phyloP scores from a whole-genome alignment of 2,329 filamentous ascomycete species.

The Hymenotorrendiella dingleyae region DNA sequence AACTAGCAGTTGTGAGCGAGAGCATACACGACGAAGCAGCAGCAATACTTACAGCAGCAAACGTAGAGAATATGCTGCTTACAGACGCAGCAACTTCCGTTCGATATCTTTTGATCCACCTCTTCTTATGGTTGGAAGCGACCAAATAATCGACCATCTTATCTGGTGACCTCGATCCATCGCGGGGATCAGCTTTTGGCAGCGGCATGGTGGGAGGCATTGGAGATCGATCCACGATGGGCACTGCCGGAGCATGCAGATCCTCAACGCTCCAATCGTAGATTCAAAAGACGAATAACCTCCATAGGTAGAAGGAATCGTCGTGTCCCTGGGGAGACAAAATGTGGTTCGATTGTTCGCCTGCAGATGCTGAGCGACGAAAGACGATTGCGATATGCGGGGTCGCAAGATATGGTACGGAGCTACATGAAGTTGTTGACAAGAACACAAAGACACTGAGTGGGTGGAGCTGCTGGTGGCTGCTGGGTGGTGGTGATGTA shows the following conservation, averaged over 20 bases:
- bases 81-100: constrained; percentile 75
- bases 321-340: background rate
- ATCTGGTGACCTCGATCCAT: background rate
- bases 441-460: constrained; percentile 5
- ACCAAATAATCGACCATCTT: constrained; percentile 6
- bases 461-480: background rate
- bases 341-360: background rate
- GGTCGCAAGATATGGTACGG: constrained; percentile 4
- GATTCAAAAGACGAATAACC: constrained; percentile 8
- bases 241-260: constrained; percentile 11
- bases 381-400: background rate
- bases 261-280: constrained; percentile 13
- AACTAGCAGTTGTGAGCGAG: constrained; percentile 40
- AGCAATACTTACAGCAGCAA: constrained; percentile 52
- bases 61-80: constrained; percentile 72
- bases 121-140: constrained; percentile 32
- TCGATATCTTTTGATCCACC: constrained; percentile 68
- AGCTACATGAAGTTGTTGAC: constrained; percentile 8
- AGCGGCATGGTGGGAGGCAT: constrained; percentile 4
- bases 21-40: constrained; percentile 1
- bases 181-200: constrained; percentile 1
- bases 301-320: constrained; percentile 11
- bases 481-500: background rate
- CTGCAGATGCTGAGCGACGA: background rate
- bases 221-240: constrained; percentile 6